Base-by-base conservation (phyloP, 345 rosid species). In the Raphanus sativus region DNA sequence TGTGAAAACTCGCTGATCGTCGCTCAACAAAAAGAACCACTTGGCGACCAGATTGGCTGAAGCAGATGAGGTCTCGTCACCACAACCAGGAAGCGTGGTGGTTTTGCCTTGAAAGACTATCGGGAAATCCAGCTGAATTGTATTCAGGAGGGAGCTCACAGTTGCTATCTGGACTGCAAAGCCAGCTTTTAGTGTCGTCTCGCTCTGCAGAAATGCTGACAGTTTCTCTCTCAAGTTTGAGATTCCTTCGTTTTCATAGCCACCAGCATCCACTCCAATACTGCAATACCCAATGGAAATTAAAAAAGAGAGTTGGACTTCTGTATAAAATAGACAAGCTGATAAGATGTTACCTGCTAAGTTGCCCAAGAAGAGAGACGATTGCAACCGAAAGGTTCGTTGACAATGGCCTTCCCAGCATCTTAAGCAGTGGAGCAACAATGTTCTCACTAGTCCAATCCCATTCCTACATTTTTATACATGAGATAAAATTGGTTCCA, bases 311-410 rank as follows among this genome's bases (percentile, higher is more conserved):
- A 45, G 52, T 76, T 8, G 6, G 36, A 4, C 24, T 80, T 5
- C 62, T 40, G 16, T n/a, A 68, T 64, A 48, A 50, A 68, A 21
- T 21, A 60, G 73, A 54, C 52, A 52, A 40, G 3, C n/a, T 15
- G 13, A 3, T 62, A 71, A 28, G 2, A 77, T 16, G 66, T 55
- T 85, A 87, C 96, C 97, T 85, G 78, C 97, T 92, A 75, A 94
- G 89, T 75, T 88, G 90, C 73, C 97, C 95, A 3, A 94, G 85
- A 70, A 89, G 91, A 81, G 87, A 55, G 73, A 90, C 17, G 16
- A 90, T 36, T 40, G 93, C 95, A 67, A 86, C 63, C 36, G 73
- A 73, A 24, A 86, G 61, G 67, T 74, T 76, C 72, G 76, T 86
- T 21, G 67, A 67, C 65, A 75, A 25, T 24, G 84, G 67, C 60